Conservation (phyloP, 148 eudicot species). For the Camellia granthamiana region DNA sequence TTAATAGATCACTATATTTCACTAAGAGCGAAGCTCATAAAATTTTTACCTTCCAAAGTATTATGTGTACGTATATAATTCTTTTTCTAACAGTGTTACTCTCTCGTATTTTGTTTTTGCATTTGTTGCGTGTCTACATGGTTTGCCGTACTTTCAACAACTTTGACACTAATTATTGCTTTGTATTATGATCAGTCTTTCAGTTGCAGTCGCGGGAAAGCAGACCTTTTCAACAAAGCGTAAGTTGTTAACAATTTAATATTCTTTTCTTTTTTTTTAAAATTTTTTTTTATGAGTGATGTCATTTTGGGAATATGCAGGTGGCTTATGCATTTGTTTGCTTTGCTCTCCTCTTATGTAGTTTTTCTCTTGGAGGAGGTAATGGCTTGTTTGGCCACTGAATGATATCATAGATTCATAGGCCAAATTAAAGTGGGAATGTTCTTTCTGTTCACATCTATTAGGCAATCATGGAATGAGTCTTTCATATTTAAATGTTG, state of each 20-base stretch:
- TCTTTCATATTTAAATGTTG: neutral
- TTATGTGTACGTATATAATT: neutral
- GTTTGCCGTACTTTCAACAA: neutral
- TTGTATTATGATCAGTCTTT: conserved; percentile 46
- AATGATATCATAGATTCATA: neutral
- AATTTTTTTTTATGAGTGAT: too few species aligned
- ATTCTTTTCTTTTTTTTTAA: neutral
- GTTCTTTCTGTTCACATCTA: neutral
- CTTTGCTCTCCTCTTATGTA: neutral
- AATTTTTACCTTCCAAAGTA: neutral
- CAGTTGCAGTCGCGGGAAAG: conserved; percentile 54
- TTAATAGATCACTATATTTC: neutral
- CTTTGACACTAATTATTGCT: conserved; percentile 16
- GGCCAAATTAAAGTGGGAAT: neutral
- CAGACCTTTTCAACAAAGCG: conserved; percentile 61
- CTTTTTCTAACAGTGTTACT: neutral
- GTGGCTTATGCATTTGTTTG: neutral
- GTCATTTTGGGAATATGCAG: neutral
- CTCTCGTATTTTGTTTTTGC: neutral
- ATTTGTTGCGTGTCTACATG: neutral
- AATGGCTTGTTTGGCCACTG: neutral
- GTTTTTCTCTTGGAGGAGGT: neutral
- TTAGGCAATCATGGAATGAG: neutral
- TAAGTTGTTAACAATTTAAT: conserved; percentile 30
- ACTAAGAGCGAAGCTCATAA: neutral